Conservation (phyloP, 768 basidiomycete species). For the Mrakia blollopis region DNA sequence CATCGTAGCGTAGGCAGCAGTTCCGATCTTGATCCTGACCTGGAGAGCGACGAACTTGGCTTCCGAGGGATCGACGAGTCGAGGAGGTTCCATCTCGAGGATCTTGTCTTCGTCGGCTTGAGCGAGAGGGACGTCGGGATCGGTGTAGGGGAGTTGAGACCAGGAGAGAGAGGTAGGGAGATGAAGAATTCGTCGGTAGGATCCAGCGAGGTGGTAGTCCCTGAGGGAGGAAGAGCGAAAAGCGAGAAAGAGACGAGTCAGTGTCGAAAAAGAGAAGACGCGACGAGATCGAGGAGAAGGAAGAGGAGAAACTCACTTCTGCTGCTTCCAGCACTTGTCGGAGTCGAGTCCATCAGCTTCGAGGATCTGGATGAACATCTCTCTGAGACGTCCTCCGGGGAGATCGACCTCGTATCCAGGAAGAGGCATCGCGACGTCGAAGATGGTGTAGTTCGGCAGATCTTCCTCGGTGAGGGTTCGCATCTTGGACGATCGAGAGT, state of each 20-base stretch:
- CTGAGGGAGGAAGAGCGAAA: constrained; percentile 47
- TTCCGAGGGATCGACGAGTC: constrained; percentile 41
- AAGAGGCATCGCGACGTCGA: constrained; percentile 95
- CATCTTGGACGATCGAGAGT: constrained; percentile 47
- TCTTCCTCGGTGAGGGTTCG: constrained; percentile 62
- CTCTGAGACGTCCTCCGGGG: constrained; percentile 80
- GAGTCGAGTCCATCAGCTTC: constrained; percentile 82
- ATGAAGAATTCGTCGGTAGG: constrained; percentile 87
- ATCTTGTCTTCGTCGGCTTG: constrained; percentile 94
- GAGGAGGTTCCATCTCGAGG: constrained; percentile 69
- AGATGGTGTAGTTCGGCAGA: constrained; percentile 65
- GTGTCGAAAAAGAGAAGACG: neutral
- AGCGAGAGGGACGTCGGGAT: constrained; percentile 83
- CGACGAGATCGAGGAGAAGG: neutral
- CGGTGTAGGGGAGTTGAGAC: constrained; percentile 79
- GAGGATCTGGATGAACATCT: constrained; percentile 76
- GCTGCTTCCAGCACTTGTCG: constrained; percentile 43
- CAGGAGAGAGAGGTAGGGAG: constrained; percentile 75
- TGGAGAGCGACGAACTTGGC: constrained; percentile 87
- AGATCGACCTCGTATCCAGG: constrained; percentile 92
- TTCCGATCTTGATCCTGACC: constrained; percentile 75
- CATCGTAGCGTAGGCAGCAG: constrained; percentile 97
- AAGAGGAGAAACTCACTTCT: constrained; percentile 21
- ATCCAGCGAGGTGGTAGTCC: constrained; percentile 86
- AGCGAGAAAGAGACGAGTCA: neutral